These are phyloP conservation scores for Orbilia blumenaviensis DNA, from an alignment of 2,329 filamentous ascomycete genomes.

Conservation along the genomic window DNA sequence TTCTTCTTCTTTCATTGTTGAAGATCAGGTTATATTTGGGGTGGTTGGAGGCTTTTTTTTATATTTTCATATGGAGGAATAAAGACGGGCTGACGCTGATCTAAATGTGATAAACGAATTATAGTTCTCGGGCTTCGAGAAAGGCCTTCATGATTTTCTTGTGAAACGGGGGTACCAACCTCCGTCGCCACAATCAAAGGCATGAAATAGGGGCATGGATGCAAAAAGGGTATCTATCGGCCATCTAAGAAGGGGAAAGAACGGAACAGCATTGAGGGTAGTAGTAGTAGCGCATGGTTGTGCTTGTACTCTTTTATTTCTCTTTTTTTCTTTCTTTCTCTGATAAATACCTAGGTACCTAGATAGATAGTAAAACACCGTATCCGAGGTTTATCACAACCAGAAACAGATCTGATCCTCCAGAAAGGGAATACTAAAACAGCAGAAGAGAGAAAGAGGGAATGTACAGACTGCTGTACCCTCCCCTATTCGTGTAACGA, in stretches of 20 bases:
- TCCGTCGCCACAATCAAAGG: conserved; percentile 20
- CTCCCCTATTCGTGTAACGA: no score
- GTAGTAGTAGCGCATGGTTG: no score
- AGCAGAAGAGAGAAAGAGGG: no score
- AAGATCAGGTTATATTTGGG: neutral
- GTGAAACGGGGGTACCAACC: conserved; percentile 53
- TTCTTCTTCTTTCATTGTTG: neutral
- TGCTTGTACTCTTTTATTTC: no score
- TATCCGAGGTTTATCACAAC: no score
- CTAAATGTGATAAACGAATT: neutral
- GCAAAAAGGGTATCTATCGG: neutral
- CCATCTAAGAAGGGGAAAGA: neutral
- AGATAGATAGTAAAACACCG: no score
- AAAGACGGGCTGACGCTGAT: conserved; percentile 3
- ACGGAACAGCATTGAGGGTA: no score
- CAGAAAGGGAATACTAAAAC: no score
- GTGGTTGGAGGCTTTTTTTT: neutral
- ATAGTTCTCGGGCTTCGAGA: conserved; percentile 51
- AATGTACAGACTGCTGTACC: no score
- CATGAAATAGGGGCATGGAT: conserved; percentile 1
- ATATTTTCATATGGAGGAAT: neutral
- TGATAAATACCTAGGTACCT: no score
- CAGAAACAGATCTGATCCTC: no score
- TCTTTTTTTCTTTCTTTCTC: no score
- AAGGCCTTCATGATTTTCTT: conserved; percentile 36